A percentile compares a stretch with the other conserved stretches of the same genome.
These are phyloP conservation scores for Acer negundo DNA, from an alignment of 345 rosid genomes.

Conservation along the genomic window DNA sequence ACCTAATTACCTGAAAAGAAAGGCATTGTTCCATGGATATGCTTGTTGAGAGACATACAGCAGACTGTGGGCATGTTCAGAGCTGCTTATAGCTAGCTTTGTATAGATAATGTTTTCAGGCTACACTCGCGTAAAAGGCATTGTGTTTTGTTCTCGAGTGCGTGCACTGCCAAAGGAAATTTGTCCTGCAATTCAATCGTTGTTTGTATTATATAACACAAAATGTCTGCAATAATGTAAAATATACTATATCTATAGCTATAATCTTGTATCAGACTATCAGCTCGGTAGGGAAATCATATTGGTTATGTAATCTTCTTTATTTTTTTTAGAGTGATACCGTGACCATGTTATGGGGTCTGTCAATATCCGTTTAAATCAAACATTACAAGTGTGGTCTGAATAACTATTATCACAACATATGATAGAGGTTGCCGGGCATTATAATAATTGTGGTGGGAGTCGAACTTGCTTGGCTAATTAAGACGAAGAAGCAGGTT, in stretches of 20 bases:
- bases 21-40: constrained; percentile 5
- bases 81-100: background rate
- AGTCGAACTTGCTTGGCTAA: too few species aligned
- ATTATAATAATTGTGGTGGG: too few species aligned
- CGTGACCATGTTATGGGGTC: too few species aligned
- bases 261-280: background rate
- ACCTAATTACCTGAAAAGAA: background rate
- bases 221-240: background rate
- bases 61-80: background rate
- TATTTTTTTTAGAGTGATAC: too few species aligned
- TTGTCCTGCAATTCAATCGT: constrained; percentile 6
- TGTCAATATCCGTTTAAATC: too few species aligned
- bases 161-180: background rate
- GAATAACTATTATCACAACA: too few species aligned
- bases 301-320: too few species aligned
- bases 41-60: background rate
- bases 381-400: too few species aligned
- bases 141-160: background rate
- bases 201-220: background rate
- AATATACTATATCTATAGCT: too few species aligned
- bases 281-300: background rate
- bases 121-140: background rate
- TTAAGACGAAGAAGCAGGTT: background rate
- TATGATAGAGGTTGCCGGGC: too few species aligned
- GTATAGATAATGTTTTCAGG: background rate